These are phyloP conservation scores for Plasmopara muralis DNA, from an alignment of 352 stramenopile species.

Conservation along the genomic window DNA sequence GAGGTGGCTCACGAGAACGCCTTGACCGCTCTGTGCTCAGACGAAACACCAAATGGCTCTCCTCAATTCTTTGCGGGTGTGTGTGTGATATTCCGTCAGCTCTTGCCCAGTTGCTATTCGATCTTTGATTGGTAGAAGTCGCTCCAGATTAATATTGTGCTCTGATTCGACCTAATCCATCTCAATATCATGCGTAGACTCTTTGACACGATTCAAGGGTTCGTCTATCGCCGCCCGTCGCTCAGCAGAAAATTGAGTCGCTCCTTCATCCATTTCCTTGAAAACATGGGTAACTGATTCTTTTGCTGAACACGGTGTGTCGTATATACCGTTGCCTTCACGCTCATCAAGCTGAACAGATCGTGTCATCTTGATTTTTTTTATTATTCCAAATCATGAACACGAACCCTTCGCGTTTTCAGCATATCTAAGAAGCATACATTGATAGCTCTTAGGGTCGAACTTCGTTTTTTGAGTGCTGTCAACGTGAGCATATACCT, in stretches of 20 bases:
- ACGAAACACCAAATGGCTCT: neutral
- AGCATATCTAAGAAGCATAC: neutral
- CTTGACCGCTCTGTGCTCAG: neutral
- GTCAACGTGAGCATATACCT: neutral
- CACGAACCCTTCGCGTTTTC: constrained; percentile 6
- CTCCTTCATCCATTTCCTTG: neutral
- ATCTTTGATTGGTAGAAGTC: neutral
- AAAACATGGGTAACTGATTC: neutral
- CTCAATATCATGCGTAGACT: constrained; percentile 1
- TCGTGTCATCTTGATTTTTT: constrained; percentile 7
- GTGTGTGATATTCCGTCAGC: constrained; percentile 1
- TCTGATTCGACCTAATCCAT: constrained; percentile 5
- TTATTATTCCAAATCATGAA: constrained; percentile 9
- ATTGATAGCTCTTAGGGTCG: neutral
- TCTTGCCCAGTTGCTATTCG: constrained; percentile 1
- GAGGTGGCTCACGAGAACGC: neutral
- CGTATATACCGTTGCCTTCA: neutral
- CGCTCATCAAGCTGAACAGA: neutral
- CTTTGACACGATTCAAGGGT: neutral
- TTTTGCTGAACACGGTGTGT: neutral
- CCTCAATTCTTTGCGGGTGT: neutral
- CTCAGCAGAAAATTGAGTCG: too few species aligned
- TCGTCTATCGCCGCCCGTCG: neutral
- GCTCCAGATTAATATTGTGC: neutral
- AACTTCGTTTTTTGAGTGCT: neutral